These are phyloP conservation scores for Chlamydomonas sp. DNA, from an alignment of 139 green algal species.

Conservation along the genomic window DNA sequence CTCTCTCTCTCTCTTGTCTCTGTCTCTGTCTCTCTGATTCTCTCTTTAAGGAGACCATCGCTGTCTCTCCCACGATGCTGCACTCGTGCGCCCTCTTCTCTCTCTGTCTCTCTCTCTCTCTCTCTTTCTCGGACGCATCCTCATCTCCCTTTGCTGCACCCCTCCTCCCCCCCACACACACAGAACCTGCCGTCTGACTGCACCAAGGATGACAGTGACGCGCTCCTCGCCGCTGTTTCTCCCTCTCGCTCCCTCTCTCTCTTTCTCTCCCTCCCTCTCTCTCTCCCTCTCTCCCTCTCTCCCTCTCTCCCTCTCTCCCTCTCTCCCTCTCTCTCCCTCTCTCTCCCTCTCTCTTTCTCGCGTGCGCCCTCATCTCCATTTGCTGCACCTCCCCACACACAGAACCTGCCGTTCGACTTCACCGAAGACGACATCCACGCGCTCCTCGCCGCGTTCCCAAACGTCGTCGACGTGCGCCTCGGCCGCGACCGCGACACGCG, in stretches of 20 bases:
- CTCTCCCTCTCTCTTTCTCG: neutral
- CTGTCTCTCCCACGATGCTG: too few species aligned
- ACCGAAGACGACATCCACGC: conserved; percentile 16
- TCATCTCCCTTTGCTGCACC: neutral
- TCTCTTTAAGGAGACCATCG: too few species aligned
- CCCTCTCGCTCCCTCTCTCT: too few species aligned
- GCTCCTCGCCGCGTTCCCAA: conserved; percentile 30
- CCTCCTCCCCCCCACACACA: too few species aligned
- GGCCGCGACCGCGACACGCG: conserved; percentile 19
- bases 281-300: too few species aligned
- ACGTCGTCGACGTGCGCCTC: conserved; percentile 40
- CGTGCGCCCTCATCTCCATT: neutral
- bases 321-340: neutral
- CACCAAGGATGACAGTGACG: conserved; percentile 15
- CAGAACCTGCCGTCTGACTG: conserved; percentile 23
- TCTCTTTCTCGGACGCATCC: neutral
- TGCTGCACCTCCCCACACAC: neutral
- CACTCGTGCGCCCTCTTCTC: too few species aligned
- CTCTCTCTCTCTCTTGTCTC: too few species aligned
- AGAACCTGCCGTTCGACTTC: conserved; percentile 22
- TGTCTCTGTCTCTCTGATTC: too few species aligned
- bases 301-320: too few species aligned
- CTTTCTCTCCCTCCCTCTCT: too few species aligned
- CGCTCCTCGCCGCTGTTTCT: too few species aligned
- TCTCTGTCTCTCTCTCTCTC: neutral